phyloP scores from a whole-genome alignment of 257 asterid genomes.

The Fraxinus excelsior region DNA sequence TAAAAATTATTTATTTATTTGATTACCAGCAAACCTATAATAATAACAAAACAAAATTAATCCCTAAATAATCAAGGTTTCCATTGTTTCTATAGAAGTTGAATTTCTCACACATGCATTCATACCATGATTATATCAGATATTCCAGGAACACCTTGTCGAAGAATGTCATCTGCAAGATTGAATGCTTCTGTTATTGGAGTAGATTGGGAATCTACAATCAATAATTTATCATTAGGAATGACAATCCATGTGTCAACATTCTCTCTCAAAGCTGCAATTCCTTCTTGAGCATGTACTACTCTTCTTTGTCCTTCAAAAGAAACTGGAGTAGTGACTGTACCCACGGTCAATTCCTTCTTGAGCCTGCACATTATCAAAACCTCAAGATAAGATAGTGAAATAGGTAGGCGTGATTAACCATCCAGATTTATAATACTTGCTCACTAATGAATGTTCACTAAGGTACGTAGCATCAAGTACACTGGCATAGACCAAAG shows the following conservation, averaged over 20 bases:
- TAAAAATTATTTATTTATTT: too few species aligned
- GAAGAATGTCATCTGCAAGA: constrained; percentile 95
- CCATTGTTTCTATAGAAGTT: too few species aligned
- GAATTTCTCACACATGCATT: background rate
- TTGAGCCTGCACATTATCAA: constrained; percentile 36
- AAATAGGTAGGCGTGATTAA: background rate
- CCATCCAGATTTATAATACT: background rate
- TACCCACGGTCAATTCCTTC: constrained; percentile 63
- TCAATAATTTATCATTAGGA: constrained; percentile 86
- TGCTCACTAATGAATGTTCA: background rate
- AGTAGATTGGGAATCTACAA: constrained; percentile 89
- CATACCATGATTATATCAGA: constrained; percentile 92
- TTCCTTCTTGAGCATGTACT: constrained; percentile 98
- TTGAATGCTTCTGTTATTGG: constrained; percentile 97
- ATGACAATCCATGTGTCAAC: constrained; percentile 94
- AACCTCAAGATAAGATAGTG: background rate
- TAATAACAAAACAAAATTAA: too few species aligned
- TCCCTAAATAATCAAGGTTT: too few species aligned
- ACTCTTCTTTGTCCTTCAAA: constrained; percentile 97
- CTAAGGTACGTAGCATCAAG: background rate
- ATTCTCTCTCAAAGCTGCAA: constrained; percentile 87
- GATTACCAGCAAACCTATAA: too few species aligned
- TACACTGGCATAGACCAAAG: background rate
- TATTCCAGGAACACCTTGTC: constrained; percentile 98
- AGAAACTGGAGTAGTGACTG: constrained; percentile 85